These are phyloP conservation scores for Termitomyces sp. DNA, from an alignment of 768 basidiomycete species.

Conservation along the genomic window DNA sequence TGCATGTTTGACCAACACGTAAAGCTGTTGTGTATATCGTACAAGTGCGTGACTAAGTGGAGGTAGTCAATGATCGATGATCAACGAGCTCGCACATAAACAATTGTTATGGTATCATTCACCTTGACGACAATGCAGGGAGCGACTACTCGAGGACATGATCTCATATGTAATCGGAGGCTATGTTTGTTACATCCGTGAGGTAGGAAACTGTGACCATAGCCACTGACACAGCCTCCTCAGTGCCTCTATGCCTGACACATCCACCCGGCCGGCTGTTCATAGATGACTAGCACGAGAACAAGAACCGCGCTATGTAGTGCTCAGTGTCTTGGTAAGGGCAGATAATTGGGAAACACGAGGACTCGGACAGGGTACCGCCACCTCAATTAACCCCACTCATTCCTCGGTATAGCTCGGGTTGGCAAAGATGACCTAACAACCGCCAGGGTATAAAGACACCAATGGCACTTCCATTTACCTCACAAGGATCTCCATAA, in stretches of 20 bases:
- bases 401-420: not conserved
- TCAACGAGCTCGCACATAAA: too few relatives aligned
- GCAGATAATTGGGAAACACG: not conserved
- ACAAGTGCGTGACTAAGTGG: too few relatives aligned
- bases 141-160: too few relatives aligned
- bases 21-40: too few relatives aligned
- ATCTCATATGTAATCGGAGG: not conserved
- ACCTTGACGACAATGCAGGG: too few relatives aligned
- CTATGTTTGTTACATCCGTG: not conserved
- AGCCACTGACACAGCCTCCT: not conserved
- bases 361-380: slow-evolving; percentile 1
- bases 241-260: not conserved
- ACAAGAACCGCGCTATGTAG: not conserved
- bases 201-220: too few relatives aligned
- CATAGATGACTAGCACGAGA: not conserved
- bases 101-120: too few relatives aligned
- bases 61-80: too few relatives aligned
- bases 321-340: not conserved
- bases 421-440: slow-evolving; percentile 10
- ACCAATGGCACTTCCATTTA: not conserved
- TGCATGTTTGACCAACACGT: not conserved
- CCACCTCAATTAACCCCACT: not conserved
- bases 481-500: not conserved
- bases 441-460: slow-evolving; percentile 10
- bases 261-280: not conserved